A percentile compares a stretch with the other conserved stretches of the same genome.
phyloP scores from a whole-genome alignment of 352 stramenopile genomes.

The Phytophthora pseudosyringae region DNA sequence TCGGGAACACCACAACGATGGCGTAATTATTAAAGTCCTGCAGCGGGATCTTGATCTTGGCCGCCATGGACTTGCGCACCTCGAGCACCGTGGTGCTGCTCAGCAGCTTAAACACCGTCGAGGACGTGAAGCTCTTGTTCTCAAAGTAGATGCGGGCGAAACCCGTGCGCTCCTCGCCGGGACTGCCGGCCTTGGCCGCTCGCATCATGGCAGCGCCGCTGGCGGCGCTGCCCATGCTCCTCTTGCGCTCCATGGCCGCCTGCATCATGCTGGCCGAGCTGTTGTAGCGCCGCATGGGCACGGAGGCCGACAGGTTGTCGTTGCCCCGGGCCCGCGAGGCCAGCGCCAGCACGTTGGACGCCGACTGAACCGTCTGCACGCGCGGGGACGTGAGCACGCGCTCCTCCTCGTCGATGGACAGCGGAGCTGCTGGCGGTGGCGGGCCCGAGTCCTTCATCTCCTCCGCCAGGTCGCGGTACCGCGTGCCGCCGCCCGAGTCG shows the following conservation, averaged over 20 bases:
- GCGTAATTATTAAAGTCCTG: constrained; percentile 77
- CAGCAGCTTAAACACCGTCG: constrained; percentile 80
- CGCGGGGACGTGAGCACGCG: constrained; percentile 2
- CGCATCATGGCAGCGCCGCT: constrained; percentile 28
- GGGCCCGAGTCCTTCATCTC: constrained; percentile 8
- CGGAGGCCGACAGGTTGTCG: constrained; percentile 27
- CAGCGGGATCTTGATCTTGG: constrained; percentile 79
- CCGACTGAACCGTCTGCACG: constrained; percentile 27
- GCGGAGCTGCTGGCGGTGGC: constrained; percentile 11
- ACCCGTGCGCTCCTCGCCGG: constrained; percentile 57
- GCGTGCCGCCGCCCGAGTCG: constrained; percentile 28
- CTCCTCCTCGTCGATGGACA: constrained; percentile 30
- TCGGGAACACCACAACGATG: constrained; percentile 84
- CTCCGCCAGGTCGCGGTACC: constrained; percentile 16
- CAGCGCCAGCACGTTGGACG: constrained; percentile 42
- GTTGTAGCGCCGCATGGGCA: constrained; percentile 42
- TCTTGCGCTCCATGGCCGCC: constrained; percentile 28
- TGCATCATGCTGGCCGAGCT: constrained; percentile 39
- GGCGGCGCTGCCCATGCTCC: constrained; percentile 23
- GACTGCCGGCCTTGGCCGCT: constrained; percentile 24
- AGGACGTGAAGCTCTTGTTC: constrained; percentile 83
- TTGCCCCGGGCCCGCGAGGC: constrained; percentile 18
- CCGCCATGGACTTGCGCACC: constrained; percentile 80
- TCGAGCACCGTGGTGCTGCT: constrained; percentile 74
- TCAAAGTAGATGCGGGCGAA: constrained; percentile 89